Evolutionary conservation across 257 asterid species (phyloP).

Genomic region (Coffea eugenioides): DNA sequence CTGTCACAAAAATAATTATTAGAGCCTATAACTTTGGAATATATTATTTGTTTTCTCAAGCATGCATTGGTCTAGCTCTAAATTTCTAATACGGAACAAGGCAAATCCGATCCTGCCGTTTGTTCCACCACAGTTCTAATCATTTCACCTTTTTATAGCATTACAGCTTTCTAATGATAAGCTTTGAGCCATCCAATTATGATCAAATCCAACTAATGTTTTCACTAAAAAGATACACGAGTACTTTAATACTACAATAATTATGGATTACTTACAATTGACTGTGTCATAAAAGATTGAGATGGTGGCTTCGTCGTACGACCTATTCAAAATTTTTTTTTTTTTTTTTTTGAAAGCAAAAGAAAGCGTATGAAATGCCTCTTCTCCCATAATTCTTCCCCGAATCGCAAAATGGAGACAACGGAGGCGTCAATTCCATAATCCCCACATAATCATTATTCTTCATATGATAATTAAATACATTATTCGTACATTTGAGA

Average conservation of each 20-base stretch:
- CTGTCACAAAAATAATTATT: too few species aligned
- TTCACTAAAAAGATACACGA: neutral
- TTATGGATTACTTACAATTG: neutral
- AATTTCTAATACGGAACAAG: too few species aligned
- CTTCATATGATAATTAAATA: conserved; percentile 5
- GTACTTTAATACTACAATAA: neutral
- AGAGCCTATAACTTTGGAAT: too few species aligned
- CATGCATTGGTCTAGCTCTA: too few species aligned
- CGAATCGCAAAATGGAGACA: conserved; percentile 7
- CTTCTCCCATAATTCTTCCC: neutral
- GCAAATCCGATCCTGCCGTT: neutral
- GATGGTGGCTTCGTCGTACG: conserved; percentile 19
- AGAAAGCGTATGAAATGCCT: too few species aligned
- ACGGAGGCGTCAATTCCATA: conserved; percentile 18
- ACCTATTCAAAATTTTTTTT: neutral
- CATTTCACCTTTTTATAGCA: neutral
- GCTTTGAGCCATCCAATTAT: conserved; percentile 1
- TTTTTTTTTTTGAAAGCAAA: too few species aligned
- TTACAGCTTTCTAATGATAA: neutral
- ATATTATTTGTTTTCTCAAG: neutral
- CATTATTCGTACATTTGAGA: conserved; percentile 2
- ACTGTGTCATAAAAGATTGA: neutral
- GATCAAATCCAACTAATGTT: neutral
- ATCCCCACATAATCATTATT: conserved; percentile 15
- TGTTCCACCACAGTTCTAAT: neutral